Conservation (phyloP, 169 alveolate species). For the Plasmodium relictum region DNA sequence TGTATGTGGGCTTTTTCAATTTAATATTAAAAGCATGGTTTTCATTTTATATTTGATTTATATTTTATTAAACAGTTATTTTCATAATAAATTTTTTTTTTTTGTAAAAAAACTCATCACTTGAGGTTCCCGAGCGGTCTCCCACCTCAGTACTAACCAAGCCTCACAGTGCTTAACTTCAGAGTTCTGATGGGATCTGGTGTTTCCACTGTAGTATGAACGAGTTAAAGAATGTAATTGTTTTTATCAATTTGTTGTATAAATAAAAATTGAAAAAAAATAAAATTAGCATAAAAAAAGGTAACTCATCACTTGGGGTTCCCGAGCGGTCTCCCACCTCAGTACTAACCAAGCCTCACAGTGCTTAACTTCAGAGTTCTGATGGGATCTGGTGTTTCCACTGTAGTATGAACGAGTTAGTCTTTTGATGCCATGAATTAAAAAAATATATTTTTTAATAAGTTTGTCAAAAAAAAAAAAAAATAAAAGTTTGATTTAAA, state of each 20-base stretch:
- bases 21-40: no score
- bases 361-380: constrained; percentile 79
- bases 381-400: constrained; percentile 79
- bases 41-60: no score
- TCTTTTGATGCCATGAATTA: no score
- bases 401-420: constrained; percentile 84
- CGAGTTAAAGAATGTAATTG: constrained; percentile 11
- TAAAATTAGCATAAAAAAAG: not conserved
- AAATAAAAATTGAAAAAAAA: no score
- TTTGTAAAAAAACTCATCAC: no score
- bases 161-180: constrained; percentile 94
- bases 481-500: not conserved
- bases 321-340: constrained; percentile 96
- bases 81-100: no score
- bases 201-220: constrained; percentile 91
- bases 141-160: constrained; percentile 93
- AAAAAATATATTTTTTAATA: not conserved
- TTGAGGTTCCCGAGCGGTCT: constrained; percentile 91
- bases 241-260: no score
- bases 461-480: not conserved
- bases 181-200: constrained; percentile 95
- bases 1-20: no score
- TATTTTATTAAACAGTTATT: no score
- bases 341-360: constrained; percentile 92
- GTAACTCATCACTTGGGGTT: constrained; percentile 80